Percentiles rank a stretch among this genome's conserved stretches.
Conservation (phyloP, 1,139 yeast genomes). For the Starmera stellimalicola region DNA sequence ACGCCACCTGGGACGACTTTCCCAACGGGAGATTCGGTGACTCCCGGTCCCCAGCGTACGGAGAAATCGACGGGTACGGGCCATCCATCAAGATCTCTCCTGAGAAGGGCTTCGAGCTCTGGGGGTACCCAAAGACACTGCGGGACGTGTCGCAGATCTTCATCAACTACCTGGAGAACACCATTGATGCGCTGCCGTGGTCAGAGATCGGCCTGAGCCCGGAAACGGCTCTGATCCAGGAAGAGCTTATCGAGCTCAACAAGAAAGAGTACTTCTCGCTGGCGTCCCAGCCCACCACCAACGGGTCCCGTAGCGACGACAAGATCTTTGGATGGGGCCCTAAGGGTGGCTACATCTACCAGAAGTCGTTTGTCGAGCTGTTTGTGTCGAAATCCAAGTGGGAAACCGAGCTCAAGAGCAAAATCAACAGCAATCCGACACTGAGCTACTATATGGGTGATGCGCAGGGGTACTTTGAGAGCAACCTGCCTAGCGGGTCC, state of each 20-base stretch:
- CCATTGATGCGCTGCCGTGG: slow-evolving; percentile 82
- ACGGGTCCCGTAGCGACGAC: slow-evolving; percentile 68
- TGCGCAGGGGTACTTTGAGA: slow-evolving; percentile 41
- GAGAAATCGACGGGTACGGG: slow-evolving; percentile 97
- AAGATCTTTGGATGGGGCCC: slow-evolving; percentile 97
- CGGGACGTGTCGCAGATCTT: slow-evolving; percentile 63
- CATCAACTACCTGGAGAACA: slow-evolving; percentile 64
- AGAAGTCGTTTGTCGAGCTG: slow-evolving; percentile 88
- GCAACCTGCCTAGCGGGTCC: slow-evolving; percentile 44
- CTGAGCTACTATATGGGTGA: slow-evolving; percentile 71
- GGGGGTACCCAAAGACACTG: slow-evolving; percentile 74
- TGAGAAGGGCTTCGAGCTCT: slow-evolving; percentile 57
- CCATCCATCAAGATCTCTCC: slow-evolving; percentile 75
- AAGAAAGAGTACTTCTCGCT: slow-evolving; percentile 73
- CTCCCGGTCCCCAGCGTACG: slow-evolving; percentile 93
- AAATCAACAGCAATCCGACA: slow-evolving; percentile 35
- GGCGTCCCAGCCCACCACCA: slow-evolving; percentile 93
- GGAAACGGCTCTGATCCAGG: slow-evolving; percentile 89
- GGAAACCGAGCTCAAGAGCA: slow-evolving; percentile 44
- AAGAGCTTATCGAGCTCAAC: slow-evolving; percentile 73
- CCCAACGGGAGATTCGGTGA: slow-evolving; percentile 98
- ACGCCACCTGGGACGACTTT: slow-evolving; percentile 97
- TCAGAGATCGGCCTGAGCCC: slow-evolving; percentile 76
- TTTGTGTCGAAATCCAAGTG: slow-evolving; percentile 66
- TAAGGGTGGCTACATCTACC: slow-evolving; percentile 77